Base-by-base conservation (phyloP, 108 stramenopile species). In the Cylindrotheca fusiformis region DNA sequence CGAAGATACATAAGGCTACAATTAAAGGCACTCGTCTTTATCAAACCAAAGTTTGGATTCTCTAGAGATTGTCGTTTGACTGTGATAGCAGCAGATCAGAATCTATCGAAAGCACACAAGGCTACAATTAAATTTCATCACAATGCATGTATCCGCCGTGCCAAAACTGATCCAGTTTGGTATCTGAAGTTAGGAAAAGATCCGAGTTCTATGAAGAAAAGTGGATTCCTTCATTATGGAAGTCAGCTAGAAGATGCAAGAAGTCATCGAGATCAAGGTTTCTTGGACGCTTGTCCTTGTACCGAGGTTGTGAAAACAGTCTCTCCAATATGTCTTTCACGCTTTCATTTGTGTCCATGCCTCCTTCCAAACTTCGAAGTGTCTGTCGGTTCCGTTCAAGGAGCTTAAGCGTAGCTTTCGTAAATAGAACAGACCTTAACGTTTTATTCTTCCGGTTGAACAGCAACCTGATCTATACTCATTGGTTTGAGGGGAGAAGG, bases 261-360 rank as follows among this genome's bases (percentile, higher is more conserved):
- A 99, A 95, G 67, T 99, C 97, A 71, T 98, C 97, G 32, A 97
- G 79, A 71, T 95, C 95, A 67, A 99, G 71, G 49, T 96, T 95
- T 8, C 93, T 83, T 0, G 97, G 96, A 22, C 99, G 79, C 56
- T 90, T 86, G 24, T 84, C 96, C 49, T 80, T 85, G 75, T 89
- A 96, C 51, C 77, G 72, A 3, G 83, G 83, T 65, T 76, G 67
- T 0, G 51, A 59, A 23, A 96, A 64, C n/a, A 97, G 91, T 41
- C 79, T 78, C 70, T 96, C 94, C 6, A 99, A 67, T 17, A 95
- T 75, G 55, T 75, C 65, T 50, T 85, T 71, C 0, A 85, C 71
- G 17, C 32, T 61, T n/a, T 72, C 74, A 0, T 57, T 52, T 19
- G 29, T 52, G 14, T 28, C 36, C 17, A 44, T 49, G n/a, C 48